Evolutionary conservation across 2,329 filamentous ascomycete genomes (phyloP).

Genomic region (Cladosporium sp.): DNA sequence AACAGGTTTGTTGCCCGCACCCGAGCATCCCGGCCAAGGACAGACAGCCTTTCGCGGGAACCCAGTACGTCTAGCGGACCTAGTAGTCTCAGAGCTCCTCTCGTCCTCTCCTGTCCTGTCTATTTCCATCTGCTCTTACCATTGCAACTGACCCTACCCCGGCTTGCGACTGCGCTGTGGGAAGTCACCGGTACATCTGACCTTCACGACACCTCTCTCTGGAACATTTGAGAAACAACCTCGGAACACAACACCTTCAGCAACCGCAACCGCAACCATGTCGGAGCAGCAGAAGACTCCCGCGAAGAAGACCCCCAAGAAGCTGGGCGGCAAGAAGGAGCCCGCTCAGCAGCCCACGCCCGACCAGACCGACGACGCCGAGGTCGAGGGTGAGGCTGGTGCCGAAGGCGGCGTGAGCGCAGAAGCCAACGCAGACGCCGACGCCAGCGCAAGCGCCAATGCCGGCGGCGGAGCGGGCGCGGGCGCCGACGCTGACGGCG

Average conservation of each 20-base stretch:
- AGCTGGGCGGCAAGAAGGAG: slow-evolving; percentile 40
- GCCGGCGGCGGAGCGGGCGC: slow-evolving; percentile 28
- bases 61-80: background rate
- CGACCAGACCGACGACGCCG: slow-evolving; percentile 38
- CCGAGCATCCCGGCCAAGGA: too few relatives aligned
- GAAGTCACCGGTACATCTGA: background rate
- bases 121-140: background rate
- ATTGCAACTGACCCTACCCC: background rate
- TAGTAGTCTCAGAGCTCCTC: background rate
- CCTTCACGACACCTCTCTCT: background rate
- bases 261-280: background rate
- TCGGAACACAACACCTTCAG: background rate
- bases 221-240: background rate
- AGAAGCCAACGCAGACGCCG: slow-evolving; percentile 35
- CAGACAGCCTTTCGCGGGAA: background rate
- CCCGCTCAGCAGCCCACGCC: slow-evolving; percentile 44
- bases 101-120: background rate
- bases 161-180: background rate
- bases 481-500: slow-evolving; percentile 23
- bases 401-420: slow-evolving; percentile 29
- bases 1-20: background rate
- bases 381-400: slow-evolving; percentile 35
- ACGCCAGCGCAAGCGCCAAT: slow-evolving; percentile 39
- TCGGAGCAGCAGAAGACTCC: slow-evolving; percentile 9
- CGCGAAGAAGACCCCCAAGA: slow-evolving; percentile 43